phyloP scores from a whole-genome alignment of 1,284 basidiomycete genomes.

The Boletus holoroseus region DNA sequence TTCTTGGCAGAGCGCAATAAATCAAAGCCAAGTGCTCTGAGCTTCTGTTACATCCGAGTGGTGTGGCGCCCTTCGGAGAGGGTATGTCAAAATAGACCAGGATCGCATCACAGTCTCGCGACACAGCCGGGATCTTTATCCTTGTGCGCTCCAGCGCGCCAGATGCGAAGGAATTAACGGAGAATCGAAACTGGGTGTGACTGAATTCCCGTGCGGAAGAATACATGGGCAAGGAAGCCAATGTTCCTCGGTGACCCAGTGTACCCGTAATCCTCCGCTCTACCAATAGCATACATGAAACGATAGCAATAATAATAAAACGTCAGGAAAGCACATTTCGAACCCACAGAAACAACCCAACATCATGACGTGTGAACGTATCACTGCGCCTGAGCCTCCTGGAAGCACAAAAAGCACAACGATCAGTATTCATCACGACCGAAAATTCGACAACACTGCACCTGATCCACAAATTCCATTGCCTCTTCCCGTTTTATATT shows the following conservation, averaged over 20 bases:
- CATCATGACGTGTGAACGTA: neutral
- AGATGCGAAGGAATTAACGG: neutral
- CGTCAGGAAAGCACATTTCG: neutral
- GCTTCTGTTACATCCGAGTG: neutral
- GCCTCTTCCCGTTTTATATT: slow-evolving; percentile 81
- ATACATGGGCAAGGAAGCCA: neutral
- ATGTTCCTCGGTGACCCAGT: neutral
- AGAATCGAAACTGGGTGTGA: neutral
- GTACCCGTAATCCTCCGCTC: neutral
- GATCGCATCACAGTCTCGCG: neutral
- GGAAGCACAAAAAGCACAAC: neutral
- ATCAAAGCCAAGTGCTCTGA: neutral
- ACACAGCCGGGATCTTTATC: neutral
- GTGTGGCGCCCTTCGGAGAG: neutral
- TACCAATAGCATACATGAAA: slow-evolving; percentile 2
- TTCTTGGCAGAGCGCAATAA: too few relatives aligned
- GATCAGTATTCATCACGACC: neutral
- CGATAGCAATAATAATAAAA: slow-evolving; percentile 28
- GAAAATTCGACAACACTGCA: slow-evolving; percentile 25
- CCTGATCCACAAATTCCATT: slow-evolving; percentile 85
- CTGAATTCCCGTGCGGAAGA: neutral
- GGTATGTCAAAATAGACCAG: neutral
- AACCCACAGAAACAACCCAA: neutral
- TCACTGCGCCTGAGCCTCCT: slow-evolving; percentile 57
- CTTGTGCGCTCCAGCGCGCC: neutral